Base-by-base conservation (phyloP, 306 rosid genomes). In the Fragaria nilgerrensis region DNA sequence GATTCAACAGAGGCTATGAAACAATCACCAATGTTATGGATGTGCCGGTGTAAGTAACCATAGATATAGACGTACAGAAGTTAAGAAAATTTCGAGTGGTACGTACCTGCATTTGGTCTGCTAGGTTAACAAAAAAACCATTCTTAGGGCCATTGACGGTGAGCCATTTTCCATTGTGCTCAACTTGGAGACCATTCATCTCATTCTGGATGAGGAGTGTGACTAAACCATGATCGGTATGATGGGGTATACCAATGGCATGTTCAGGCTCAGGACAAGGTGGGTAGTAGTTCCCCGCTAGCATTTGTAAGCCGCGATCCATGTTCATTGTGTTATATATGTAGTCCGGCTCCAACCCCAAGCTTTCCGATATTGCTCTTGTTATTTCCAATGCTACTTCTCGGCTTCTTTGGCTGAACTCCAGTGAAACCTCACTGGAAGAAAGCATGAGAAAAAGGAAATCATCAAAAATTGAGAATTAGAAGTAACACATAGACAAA, bases 221-320 rank as follows among this genome's bases (percentile, higher is more conserved):
- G 36, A 83, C 17, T 1, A 83, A 59, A 48, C 85, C 76, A 20
- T 77, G 79, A 29, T 82, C 85, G 0, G 82, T 65, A 9, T 82
- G 85, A 56, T 77, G 85, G 9, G 39, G 82, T 13, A 82, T 1
- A 37, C 82, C 81, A 27, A 82, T 45, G 20, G 79, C 79, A 8
- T 52, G 82, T 9, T 82, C 82, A 9, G 85, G 85, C 50, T 77
- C 72, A 48, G 85, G 82, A 23, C 82, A 82, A n/a, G 85, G 82
- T 2, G 85, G 85, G 49, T 82, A 82, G 1, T 72, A 58, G 65
- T 82, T 77, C 11, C 58, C 82, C 1, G 14, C 37, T 4, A 73
- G 68, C 23, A 66, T 1, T 72, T 82, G 85, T 27, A 77, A 29
- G 14, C 85, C 41, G n/a, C 70, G 69, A 14, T 82, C 79, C 43